Evolutionary conservation across 2,329 filamentous ascomycete genomes (phyloP).

Genomic region (Aspergillus sp.): DNA sequence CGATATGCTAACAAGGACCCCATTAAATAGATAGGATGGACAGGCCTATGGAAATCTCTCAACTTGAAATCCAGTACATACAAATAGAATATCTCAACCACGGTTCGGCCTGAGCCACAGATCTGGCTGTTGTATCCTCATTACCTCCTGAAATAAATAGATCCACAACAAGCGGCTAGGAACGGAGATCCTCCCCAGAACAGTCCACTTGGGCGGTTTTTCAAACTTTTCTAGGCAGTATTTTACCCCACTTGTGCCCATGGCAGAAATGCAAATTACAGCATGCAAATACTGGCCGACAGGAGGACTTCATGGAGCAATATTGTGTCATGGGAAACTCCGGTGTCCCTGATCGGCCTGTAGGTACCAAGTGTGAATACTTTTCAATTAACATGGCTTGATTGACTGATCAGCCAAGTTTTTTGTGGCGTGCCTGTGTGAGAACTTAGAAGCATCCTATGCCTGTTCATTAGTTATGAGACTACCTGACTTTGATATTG

Average conservation of each 20-base stretch:
- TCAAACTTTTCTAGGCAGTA: not conserved
- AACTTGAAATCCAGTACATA: not conserved
- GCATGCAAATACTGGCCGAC: not conserved
- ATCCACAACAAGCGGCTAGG: conserved; percentile 8
- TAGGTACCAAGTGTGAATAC: not conserved
- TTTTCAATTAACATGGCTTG: not conserved
- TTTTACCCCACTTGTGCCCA: not conserved
- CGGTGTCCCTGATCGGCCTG: not conserved
- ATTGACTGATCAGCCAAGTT: not conserved
- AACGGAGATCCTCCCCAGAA: conserved; percentile 3
- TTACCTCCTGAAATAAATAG: conserved; percentile 9
- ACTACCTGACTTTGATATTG: not conserved
- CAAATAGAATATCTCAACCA: not conserved
- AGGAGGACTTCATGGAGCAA: not conserved
- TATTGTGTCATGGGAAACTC: not conserved
- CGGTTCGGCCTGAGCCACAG: conserved; percentile 4
- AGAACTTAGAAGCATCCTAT: not conserved
- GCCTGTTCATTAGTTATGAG: not conserved
- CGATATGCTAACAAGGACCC: not conserved
- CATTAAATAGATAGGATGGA: not conserved
- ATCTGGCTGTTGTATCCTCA: not conserved
- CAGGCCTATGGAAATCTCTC: not conserved
- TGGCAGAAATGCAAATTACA: not conserved
- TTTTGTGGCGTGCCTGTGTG: not conserved
- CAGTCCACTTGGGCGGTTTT: not conserved